Base-by-base conservation (phyloP, 768 basidiomycete genomes). In the Mycena belliarum region DNA sequence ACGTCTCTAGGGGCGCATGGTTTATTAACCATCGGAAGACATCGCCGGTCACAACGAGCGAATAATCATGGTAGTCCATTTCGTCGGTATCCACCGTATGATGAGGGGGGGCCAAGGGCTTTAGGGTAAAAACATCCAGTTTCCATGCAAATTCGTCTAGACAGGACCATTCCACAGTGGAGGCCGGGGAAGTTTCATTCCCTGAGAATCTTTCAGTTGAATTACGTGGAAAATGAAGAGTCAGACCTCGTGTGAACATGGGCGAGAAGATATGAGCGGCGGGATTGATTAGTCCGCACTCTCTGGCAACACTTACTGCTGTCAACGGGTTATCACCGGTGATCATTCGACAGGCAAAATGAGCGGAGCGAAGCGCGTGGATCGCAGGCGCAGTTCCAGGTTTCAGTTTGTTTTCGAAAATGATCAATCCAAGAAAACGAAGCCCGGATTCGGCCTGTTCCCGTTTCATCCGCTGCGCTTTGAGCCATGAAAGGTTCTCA, bases 1-100 rank as follows among this genome's bases (percentile, higher is more conserved):
- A 72, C 0, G 97, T 98, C 73, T 99, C 97, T 11, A 94, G 77
- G 2, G 96, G 88, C 0, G 93, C 95, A 73, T 93, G 85, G 68
- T 95, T 95, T 66, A 98, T 84, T 87, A 99, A 94, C 97, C 97
- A 99, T 43, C 92, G 84, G 77, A 99, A 99, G 32, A 96, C 87
- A 66, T 98, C 95, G 14, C 97, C 97, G 6, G 94, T 95, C 29
- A 98, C 76, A 7, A 90, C 95, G 20, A 99, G 80, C 2, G 93
- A 86, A 68, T 94, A 99, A 67, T 98, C 96, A 58, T 89, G 88
- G 64, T 87, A 85, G 26, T 86, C 83, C 25, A 87, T 78, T 56
- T 91, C 89, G 37, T 86, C 88, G 2, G 77, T 76, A 52, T 93
- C 91, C 16, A 88, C 78, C 1, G 83, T 82, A 64, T 87, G 84